Base-by-base conservation (phyloP, 2,329 filamentous ascomycete genomes). In the Neofusicoccum kwambonambiense region DNA sequence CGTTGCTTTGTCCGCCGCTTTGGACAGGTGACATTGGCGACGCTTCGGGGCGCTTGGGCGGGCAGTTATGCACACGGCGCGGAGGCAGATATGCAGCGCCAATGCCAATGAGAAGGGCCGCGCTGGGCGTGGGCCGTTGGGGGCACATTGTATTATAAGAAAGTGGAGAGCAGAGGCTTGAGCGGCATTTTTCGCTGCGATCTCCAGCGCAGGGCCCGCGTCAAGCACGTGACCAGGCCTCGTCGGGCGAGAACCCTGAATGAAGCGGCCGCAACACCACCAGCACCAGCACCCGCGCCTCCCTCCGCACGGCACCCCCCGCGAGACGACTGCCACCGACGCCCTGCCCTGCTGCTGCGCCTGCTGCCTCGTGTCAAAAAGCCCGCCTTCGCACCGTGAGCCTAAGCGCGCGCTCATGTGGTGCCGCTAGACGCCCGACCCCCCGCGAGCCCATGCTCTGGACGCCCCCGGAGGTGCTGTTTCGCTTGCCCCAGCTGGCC, bases 401-500 rank as follows among this genome's bases (percentile, higher is more conserved):
- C 58, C 22, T 45, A 37, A 22, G 54, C 50, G 63, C 63, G 37
- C 63, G 52, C 63, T 39, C 63, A 61, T 65, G 63, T 22, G 54
- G 54, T 65, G 63, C 63, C 44, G 54, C 39, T 51, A 44, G 37
- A 42, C 61, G 61, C 61, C 50, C 50, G 49, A 63, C 39, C 56
- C 63, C 63, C 63, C 56, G 42, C 63, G 63, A 65, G 63, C 63
- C 63, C 63, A 65, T 65, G 63, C 63, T 65, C 63, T 65, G 45
- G 56, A 65, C 45, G 45, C 63, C 63, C 54, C 63, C 63, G 63
- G 63, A 50, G 63, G 63, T 65, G 63, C 54, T 64, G 63, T 60
- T 52, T 65, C 63, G 63, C 63, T 65, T 60, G 63, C 27, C 63
- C 63, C 52, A 52, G 63, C 63, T 61, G 63, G 45, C 44, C 63